Conservation (phyloP, 495 filamentous ascomycete species). For the Penicillium odoratum region DNA sequence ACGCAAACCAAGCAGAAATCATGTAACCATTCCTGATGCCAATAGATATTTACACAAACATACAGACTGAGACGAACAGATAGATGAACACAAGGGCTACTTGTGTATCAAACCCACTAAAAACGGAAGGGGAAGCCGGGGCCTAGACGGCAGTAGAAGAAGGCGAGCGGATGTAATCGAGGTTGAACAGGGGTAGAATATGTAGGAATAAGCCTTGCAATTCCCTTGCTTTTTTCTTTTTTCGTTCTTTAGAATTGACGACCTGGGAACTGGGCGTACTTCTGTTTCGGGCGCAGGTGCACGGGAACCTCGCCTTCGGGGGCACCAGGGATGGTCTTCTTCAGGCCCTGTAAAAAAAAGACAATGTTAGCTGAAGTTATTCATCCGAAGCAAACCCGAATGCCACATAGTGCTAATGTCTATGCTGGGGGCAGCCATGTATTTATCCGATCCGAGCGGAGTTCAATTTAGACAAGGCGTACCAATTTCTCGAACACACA, state of each 20-base stretch:
- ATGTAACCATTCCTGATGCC: constrained; percentile 43
- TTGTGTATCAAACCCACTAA: constrained; percentile 20
- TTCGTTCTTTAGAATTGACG: constrained; percentile 39
- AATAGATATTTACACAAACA: constrained; percentile 49
- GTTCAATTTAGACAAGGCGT: constrained; percentile 25
- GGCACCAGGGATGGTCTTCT: constrained; percentile 85
- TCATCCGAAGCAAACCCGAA: neutral
- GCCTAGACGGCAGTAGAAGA: constrained; percentile 12
- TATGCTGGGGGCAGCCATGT: neutral
- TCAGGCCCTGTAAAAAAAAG: constrained; percentile 62
- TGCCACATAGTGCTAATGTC: neutral
- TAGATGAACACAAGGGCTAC: constrained; percentile 23
- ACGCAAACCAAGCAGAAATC: constrained; percentile 25
- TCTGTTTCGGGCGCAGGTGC: constrained; percentile 76
- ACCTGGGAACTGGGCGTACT: constrained; percentile 60
- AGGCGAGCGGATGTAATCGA: constrained; percentile 13
- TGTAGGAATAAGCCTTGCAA: constrained; percentile 1
- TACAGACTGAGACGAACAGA: constrained; percentile 26
- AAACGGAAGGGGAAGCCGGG: constrained; percentile 24
- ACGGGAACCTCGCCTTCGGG: constrained; percentile 76
- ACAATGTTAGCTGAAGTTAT: neutral
- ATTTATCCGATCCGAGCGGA: neutral
- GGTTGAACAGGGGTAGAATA: constrained; percentile 2
- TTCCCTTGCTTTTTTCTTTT: constrained; percentile 14
- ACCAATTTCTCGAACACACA: constrained; percentile 97